A percentile compares a stretch with the other conserved stretches of the same genome.
phyloP scores from a whole-genome alignment of 345 rosid genomes.

The Citrus inodora region DNA sequence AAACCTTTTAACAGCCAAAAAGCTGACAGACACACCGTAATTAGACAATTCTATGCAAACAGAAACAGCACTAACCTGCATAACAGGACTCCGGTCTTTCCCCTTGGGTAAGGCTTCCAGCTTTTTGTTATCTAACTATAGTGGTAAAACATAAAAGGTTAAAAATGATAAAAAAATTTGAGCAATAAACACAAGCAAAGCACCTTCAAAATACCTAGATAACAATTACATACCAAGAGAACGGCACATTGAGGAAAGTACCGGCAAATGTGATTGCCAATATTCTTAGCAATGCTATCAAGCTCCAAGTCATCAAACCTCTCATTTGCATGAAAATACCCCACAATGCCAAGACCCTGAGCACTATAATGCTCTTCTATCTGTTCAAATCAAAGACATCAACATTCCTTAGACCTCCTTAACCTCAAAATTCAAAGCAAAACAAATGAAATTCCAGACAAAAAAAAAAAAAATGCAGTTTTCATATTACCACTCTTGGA shows the following conservation, averaged over 20 bases:
- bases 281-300: slow-evolving; percentile 69
- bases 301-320: slow-evolving; percentile 76
- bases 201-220: background rate
- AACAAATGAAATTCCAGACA: background rate
- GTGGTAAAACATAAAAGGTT: background rate
- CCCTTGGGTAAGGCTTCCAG: slow-evolving; percentile 65
- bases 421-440: background rate
- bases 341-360: slow-evolving; percentile 75
- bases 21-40: background rate
- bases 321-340: slow-evolving; percentile 95
- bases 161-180: background rate
- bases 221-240: slow-evolving; percentile 56
- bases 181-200: background rate
- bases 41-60: background rate
- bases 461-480: background rate
- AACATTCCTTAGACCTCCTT: background rate
- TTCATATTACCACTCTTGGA: background rate
- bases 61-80: slow-evolving; percentile 64
- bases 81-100: slow-evolving; percentile 61
- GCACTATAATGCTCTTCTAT: slow-evolving; percentile 73
- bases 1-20: background rate
- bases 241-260: slow-evolving; percentile 73
- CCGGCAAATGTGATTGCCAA: slow-evolving; percentile 85
- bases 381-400: slow-evolving; percentile 35
- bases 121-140: slow-evolving; percentile 82